Conservation (phyloP, 225 moss, liverwort and hornwort species). For the Neckera pumila region DNA sequence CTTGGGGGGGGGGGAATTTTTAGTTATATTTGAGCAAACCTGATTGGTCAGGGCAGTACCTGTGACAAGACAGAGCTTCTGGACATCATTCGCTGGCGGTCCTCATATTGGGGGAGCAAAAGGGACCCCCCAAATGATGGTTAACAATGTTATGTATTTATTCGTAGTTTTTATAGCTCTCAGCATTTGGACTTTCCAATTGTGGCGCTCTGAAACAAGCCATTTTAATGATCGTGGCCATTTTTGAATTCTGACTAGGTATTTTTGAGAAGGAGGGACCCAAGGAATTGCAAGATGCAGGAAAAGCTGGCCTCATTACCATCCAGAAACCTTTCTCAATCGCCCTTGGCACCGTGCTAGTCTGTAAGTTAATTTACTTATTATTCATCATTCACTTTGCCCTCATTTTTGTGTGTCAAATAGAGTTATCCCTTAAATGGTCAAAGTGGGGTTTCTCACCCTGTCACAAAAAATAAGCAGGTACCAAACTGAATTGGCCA, state of each 20-base stretch:
- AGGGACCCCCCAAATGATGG: no score
- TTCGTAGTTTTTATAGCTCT: not conserved
- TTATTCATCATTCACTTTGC: not conserved
- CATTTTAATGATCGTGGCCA: not conserved
- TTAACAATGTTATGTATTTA: no score
- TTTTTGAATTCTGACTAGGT: constrained; percentile 6
- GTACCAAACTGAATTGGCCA: not conserved
- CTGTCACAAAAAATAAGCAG: not conserved
- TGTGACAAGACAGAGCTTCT: no score
- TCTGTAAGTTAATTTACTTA: constrained; percentile 22
- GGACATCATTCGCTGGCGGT: no score
- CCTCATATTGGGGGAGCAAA: no score
- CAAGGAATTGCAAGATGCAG: constrained; percentile 71
- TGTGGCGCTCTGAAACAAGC: not conserved
- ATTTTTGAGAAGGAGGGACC: constrained; percentile 74
- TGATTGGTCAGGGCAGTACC: no score
- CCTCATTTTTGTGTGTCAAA: not conserved
- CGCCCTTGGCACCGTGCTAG: constrained; percentile 54
- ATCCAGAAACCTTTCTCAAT: constrained; percentile 65
- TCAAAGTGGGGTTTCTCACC: not conserved
- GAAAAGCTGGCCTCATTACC: constrained; percentile 81
- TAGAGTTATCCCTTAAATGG: not conserved
- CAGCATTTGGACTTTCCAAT: not conserved
- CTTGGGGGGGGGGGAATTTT: no score
- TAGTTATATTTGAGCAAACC: no score